Base-by-base conservation (phyloP, 75 land plant genomes). In the Pinus tabuliformis region DNA sequence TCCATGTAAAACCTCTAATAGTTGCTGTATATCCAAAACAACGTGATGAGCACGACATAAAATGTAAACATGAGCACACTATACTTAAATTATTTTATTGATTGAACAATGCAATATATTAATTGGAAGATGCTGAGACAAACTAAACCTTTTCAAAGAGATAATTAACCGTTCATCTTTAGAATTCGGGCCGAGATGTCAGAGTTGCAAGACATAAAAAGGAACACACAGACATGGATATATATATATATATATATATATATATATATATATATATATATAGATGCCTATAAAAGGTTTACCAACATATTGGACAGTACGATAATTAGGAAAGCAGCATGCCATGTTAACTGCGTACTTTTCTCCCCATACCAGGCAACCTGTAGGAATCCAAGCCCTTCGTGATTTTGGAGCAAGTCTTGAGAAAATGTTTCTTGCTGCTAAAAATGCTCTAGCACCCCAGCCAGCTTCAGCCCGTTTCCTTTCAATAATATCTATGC, bases 311-410 rank as follows among this genome's bases (percentile, higher is more conserved):
- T 24, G 36, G 62, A 26, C 8, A 73, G 24, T 3, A 59, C 18
- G 12, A 77, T 45, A 49, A 14, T 14, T 9, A 73, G 15, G 16
- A 62, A 39, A 39, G 30, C 59, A 60, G 18, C 17, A 42, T 42
- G 18, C 71, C 33, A 20, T 74, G 18, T 49, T 57, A 66, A 45
- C 58, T 52, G 49, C 18, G 56, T 16, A 16, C 28, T 73, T 16
- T 3, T 21, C 39, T 76, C 28, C 21, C 15, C 72, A 56, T 89
- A 96, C 99, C 95, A 96, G 73, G 82, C 95, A 91, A 9, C 95
- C 99, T 66, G 99, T 96, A 52, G 99, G 99, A 75, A 94, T 76
- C 99, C 99, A 96, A 81, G 85, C 84, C 77, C 88, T 89, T 77
- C 86, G 84, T 59, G 94, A 81, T 24, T 76, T 82, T 64, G 93